Evolutionary conservation across 768 basidiomycete species (phyloP), one percentile per base, ranked within the genome.

Genomic region (Pulveroboletus sp.): DNA sequence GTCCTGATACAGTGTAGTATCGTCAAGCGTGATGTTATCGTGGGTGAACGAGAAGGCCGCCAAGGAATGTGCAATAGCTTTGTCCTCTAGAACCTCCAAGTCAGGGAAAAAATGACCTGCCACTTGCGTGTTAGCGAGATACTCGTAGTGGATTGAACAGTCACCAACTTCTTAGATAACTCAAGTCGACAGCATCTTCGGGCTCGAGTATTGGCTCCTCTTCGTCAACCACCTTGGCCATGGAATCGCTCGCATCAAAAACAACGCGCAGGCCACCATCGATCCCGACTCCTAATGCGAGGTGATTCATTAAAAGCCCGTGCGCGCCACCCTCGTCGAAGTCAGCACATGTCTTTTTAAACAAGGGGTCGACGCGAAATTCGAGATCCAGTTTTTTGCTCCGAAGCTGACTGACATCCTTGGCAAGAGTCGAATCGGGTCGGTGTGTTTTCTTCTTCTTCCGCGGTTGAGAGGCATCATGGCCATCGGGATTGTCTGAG

Each of bases 241-340:
- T 83, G 0, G 90, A 87, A 65, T 97, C 95, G 49, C 94, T 86
- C 5, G 93, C 94, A 66, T 98, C 95, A 59, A 99, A 99, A 23
- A 98, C 89, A 43, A 99, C 88, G 51, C 93, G 76, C 65, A 97
- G 76, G 34, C 81, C 82, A 4, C 89, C 87, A 50, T 94, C 91
- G 16, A 78, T 79, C 3, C 88, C 89, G 1, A 85, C 73, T 17
- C 86, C 88, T 46, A 91, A 60, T 44, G 80, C 78, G 35, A 99
- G 76, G 63, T 99, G 96, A 63, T 99, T 98, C 94, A 98, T 95
- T 27, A 99, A 72, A 40, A 99, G 71, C 11, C 96, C 96, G 51
- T 90, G 85, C 0, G 96, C 96, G 41, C 96, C 95, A 35, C 94
- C 96, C 68, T 99, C 96, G 65, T 99, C 96, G 61, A 99, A 98